Evolutionary conservation across 2,329 filamentous ascomycete species (phyloP), one percentile per base, ranked within the genome.

Genomic region (Periconia sp.): DNA sequence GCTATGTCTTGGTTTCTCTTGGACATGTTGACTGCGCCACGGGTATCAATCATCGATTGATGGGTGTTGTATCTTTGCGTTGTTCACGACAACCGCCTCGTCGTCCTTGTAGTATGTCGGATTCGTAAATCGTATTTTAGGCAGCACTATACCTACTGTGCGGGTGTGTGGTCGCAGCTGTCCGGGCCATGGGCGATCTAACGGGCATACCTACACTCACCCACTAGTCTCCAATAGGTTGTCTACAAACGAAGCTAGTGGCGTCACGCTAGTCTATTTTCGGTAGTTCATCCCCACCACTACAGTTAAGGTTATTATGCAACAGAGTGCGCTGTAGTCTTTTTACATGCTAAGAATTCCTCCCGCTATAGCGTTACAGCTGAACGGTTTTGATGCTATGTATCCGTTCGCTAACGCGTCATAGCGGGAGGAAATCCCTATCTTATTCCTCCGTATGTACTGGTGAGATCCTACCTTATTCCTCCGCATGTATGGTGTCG

Each of bases 261-360:
- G n/a, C n/a, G n/a, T n/a, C n/a, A n/a, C n/a, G n/a, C n/a, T n/a
- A n/a, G n/a, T n/a, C n/a, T n/a, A n/a, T n/a, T n/a, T n/a, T n/a
- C n/a, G n/a, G n/a, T n/a, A n/a, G n/a, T n/a, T n/a, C n/a, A n/a
- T 47, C 27, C 19, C 49, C 44, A 37, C 17, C 20, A 41, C 41
- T 45, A 9, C 41, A 49, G 45, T 56, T 55, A 55, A 53, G 41
- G 49, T 56, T 49, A 55, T 58, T 54, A 58, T 43, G 49, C 47
- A 55, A 41, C 41, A n/a, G 33, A 14, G 15, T 11, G 27, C 19
- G 14, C 27, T 18, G 8, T 45, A 27, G 53, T 50, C 43, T 45
- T 49, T 50, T 42, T 47, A 54, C 49, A 47, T 43, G 37, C n/a
- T 33, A 20, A 41, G 17, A 41, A 23, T 46, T 18, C 45, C 42